Conservation (phyloP, 208 protist genomes). For the Balamuthia mandrillaris region DNA sequence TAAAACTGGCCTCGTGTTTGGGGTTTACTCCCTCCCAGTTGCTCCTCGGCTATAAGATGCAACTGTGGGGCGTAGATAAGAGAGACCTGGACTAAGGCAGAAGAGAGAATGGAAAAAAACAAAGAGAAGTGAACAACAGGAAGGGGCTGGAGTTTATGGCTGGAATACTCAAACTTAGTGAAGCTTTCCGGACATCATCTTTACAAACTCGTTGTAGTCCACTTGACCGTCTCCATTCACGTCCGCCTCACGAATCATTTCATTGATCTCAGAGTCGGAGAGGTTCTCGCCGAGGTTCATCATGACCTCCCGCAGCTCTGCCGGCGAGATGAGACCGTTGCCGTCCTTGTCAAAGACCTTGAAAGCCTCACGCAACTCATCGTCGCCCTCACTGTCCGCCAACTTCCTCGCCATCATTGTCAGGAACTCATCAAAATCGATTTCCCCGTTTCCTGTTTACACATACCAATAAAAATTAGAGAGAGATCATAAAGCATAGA, state of each 20-base stretch:
- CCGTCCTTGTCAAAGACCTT: slow-evolving; percentile 71
- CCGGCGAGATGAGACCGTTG: slow-evolving; percentile 68
- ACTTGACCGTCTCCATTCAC: slow-evolving; percentile 77
- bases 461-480: not conserved
- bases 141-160: slow-evolving; percentile 32
- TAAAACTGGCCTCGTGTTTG: too few relatives aligned
- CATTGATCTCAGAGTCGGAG: slow-evolving; percentile 78
- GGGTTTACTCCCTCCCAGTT: too few relatives aligned
- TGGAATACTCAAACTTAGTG: slow-evolving; percentile 53
- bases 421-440: slow-evolving; percentile 92
- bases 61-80: too few relatives aligned
- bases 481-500: not conserved
- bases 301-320: slow-evolving; percentile 81
- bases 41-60: too few relatives aligned
- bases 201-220: slow-evolving; percentile 78
- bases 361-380: slow-evolving; percentile 74
- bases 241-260: slow-evolving; percentile 76
- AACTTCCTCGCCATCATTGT: slow-evolving; percentile 66
- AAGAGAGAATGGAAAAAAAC: too few relatives aligned
- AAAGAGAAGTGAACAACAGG: too few relatives aligned
- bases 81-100: too few relatives aligned
- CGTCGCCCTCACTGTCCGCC: slow-evolving; percentile 64
- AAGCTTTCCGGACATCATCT: slow-evolving; percentile 64
- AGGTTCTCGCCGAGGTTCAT: slow-evolving; percentile 82
- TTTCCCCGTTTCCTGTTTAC: slow-evolving; percentile 83